Base-by-base conservation (phyloP, 2,329 filamentous ascomycete species). In the Ilyonectria destructans region DNA sequence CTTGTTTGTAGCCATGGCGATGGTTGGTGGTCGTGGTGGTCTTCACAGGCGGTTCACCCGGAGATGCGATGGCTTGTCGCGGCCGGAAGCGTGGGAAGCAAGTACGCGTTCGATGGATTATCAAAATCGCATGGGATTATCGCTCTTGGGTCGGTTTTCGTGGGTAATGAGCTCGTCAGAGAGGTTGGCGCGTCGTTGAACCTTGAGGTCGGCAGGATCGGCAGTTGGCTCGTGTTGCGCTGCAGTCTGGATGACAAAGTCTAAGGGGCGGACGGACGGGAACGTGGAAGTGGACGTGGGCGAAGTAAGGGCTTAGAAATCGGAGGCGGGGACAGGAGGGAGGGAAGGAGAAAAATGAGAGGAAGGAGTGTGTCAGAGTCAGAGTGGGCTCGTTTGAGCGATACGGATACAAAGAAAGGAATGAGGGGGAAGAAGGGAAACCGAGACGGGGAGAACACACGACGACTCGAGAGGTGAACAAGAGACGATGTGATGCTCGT, bases 1-100 rank as follows among this genome's bases (percentile, higher is more conserved):
- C 58, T 77, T 77, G 58, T 82, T 82, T 19, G 79, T 77, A 55
- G 81, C 78, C 84, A 85, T 85, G 63, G 70, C 71, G 64, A 68
- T 59, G 51, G 55, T 60, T 49, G 62, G 54, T 70, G 45, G 68
- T 69, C 57, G 23, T 48, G 7, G 49, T 33, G 43, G 63, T 69
- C 55, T 69, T 71, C 73, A 72, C 43, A 58, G 57, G 45, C 60
- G 43, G 67, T 68, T 62, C 54, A 46, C 51, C 29, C 21, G 35
- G 48, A 60, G 54, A 63, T 62, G 68, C 69, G 74, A 73, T 58
- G 57, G 46, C 57, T 26, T 46, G 58, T 65, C 40, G 58, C 48
- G 51, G 23, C 63, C 64, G 48, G 52, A 35, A 57, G 62, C 10
- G 58, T 67, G 62, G 37, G 35, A 65, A 54, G 4, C 40, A 57